Conservation (phyloP, 768 basidiomycete species). For the Suillus ampliporus region DNA sequence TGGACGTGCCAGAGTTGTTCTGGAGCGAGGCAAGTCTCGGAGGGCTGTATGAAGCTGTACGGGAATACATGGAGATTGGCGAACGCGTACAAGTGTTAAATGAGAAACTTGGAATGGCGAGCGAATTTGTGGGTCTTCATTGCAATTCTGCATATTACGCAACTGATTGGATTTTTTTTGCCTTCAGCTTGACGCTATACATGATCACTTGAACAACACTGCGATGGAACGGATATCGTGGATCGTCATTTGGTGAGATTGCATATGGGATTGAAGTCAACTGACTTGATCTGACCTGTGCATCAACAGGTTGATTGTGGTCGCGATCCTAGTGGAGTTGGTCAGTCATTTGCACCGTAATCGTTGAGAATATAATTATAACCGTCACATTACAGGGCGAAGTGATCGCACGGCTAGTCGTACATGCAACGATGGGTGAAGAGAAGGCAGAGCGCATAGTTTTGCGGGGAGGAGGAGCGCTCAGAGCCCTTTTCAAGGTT, state of each 20-base stretch:
- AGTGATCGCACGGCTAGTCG: slow-evolving; percentile 74
- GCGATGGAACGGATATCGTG: slow-evolving; percentile 92
- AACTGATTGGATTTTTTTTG: background rate
- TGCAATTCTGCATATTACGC: slow-evolving; percentile 3
- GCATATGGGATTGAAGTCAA: slow-evolving; percentile 32
- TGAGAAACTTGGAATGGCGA: slow-evolving; percentile 85
- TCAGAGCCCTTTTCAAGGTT: slow-evolving; percentile 3
- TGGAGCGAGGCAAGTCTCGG: slow-evolving; percentile 94
- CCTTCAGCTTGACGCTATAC: slow-evolving; percentile 85
- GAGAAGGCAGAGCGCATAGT: slow-evolving; percentile 15
- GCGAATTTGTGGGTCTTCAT: slow-evolving; percentile 76
- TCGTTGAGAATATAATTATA: background rate
- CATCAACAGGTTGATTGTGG: slow-evolving; percentile 78
- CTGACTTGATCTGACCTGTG: slow-evolving; percentile 20
- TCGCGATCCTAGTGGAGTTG: slow-evolving; percentile 87
- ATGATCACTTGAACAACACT: slow-evolving; percentile 88
- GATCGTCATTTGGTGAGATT: slow-evolving; percentile 66
- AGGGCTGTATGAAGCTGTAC: slow-evolving; percentile 88
- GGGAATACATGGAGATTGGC: slow-evolving; percentile 94
- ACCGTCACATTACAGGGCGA: slow-evolving; percentile 64
- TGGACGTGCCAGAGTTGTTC: slow-evolving; percentile 93
- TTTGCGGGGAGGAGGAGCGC: slow-evolving; percentile 9
- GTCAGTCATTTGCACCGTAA: slow-evolving; percentile 44
- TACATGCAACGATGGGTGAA: slow-evolving; percentile 58
- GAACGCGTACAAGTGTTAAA: slow-evolving; percentile 84